phyloP scores from a whole-genome alignment of 2,329 filamentous ascomycete species.

The Microcyclosporella mali region DNA sequence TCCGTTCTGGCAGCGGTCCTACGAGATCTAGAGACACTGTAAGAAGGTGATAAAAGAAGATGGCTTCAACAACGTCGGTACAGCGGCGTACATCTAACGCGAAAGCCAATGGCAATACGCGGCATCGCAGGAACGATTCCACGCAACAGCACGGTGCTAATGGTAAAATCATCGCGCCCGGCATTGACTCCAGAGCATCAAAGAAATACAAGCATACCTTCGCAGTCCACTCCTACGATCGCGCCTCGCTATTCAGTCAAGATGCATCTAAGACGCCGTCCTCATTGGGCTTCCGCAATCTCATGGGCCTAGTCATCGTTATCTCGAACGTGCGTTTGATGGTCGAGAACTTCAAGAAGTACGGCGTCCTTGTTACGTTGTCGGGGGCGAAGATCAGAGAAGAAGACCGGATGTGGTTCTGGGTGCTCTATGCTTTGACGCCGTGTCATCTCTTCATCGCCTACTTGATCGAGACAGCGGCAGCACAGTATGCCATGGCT shows the following conservation, averaged over 20 bases:
- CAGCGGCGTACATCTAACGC: not conserved
- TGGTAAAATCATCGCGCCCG: not conserved
- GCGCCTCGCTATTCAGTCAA: conserved; percentile 77
- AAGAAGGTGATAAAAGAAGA: not conserved
- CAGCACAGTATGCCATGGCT: conserved; percentile 69
- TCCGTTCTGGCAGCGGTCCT: no score
- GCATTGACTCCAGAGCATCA: conserved; percentile 12
- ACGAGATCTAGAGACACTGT: no score
- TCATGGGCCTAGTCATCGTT: conserved; percentile 90
- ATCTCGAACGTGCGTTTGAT: conserved; percentile 89
- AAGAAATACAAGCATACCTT: conserved; percentile 87
- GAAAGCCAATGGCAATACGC: conserved; percentile 1
- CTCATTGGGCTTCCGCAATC: conserved; percentile 88
- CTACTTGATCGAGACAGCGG: conserved; percentile 79
- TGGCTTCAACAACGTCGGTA: conserved; percentile 6
- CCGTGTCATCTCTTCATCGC: conserved; percentile 87
- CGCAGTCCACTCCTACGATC: conserved; percentile 67
- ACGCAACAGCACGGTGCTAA: conserved; percentile 2
- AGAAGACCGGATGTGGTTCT: conserved; percentile 26
- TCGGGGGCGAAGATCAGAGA: conserved; percentile 48
- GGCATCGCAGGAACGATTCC: not conserved
- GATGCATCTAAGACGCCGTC: conserved; percentile 70
- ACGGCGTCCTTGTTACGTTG: conserved; percentile 89
- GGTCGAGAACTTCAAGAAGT: conserved; percentile 97
- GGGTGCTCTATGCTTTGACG: conserved; percentile 73